A percentile compares a stretch with the other conserved stretches of the same genome.
Evolutionary conservation across 495 filamentous ascomycete genomes (phyloP).

Genomic region (Penicillium crystallinum): DNA sequence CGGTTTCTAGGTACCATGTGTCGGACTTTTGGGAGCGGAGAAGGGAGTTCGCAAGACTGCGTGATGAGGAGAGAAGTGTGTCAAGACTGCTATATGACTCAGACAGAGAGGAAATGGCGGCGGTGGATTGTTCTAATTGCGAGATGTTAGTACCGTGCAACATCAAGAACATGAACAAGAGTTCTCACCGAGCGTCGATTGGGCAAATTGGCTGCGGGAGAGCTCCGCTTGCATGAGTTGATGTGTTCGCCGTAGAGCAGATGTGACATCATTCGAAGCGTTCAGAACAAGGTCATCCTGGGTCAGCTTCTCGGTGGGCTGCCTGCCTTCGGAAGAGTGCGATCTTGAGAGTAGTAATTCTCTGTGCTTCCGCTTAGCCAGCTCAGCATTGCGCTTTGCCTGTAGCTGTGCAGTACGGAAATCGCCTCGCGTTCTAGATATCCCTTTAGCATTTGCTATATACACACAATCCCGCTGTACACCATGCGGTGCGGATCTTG

Average conservation of each 20-base stretch:
- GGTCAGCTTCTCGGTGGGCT: conserved; percentile 45
- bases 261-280: conserved; percentile 78
- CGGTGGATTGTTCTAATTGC: conserved; percentile 60
- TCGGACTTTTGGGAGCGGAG: conserved; percentile 87
- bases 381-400: conserved; percentile 70
- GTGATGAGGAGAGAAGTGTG: conserved; percentile 63
- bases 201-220: conserved; percentile 76
- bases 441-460: conserved; percentile 5
- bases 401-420: conserved; percentile 82
- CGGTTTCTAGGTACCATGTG: conserved; percentile 91
- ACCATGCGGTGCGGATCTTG: no score
- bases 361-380: conserved; percentile 68
- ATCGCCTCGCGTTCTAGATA: conserved; percentile 57
- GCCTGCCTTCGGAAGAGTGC: conserved; percentile 31
- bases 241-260: conserved; percentile 78
- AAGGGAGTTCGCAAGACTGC: conserved; percentile 71
- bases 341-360: conserved; percentile 63
- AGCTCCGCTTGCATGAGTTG: conserved; percentile 78
- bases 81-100: conserved; percentile 76
- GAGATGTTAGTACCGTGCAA: conserved; percentile 4
- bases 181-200: conserved; percentile 64
- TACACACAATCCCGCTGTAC: not conserved
- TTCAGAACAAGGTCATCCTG: conserved; percentile 64
- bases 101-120: conserved; percentile 70
- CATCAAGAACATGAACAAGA: not conserved